Evolutionary conservation across 345 rosid species (phyloP), one percentile per base, ranked within the genome.

Genomic region (Limnanthes douglasii): DNA sequence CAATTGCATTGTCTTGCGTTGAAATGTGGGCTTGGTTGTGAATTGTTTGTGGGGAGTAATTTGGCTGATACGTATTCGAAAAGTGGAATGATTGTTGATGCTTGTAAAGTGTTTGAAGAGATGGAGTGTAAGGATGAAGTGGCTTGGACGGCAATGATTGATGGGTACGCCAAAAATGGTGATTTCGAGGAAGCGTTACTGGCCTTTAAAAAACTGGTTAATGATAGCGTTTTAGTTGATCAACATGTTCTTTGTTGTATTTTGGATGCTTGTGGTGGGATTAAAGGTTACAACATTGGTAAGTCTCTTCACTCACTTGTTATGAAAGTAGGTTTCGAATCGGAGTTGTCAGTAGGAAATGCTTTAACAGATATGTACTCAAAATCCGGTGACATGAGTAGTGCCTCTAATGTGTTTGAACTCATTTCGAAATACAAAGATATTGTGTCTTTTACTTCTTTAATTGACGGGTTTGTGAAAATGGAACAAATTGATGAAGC

Each of bases 281-380:
- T 61, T 1, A 46, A 54, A 14, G 57, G 41, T 29, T 16, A 50
- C 29, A 43, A 26, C 35, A 21, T 50, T 50, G 61, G 66, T 29
- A 55, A 51, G 31, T 50, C 50, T 46, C 41, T 55, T 42, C 54
- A 55, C 36, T 48, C 43, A 26, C 34, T 54, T 26, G 18, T 46
- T 27, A 34, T 55, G 13, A 45, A 49, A 47, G 48, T 53, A 11
- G 67, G 62, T 15, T 55, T 31, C 19, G 58, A 46, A 5, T 50
- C 45, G 17, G 50, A 54, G 18, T 49, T 42, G 21, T 45, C 50
- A 17, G 57, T 45, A 8, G 66, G 57, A 18, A 61, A 61, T 50
- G 58, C 61, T 19, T 53, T 61, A 20, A 51, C 54, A 6, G 45
- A 45, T 14, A 54, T 60, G 57, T 60, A 60, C 40, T 43, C 61